A percentile compares a stretch with the other conserved stretches of the same genome.
phyloP scores from a whole-genome alignment of 352 stramenopile genomes.

The Pythium monospermum region DNA sequence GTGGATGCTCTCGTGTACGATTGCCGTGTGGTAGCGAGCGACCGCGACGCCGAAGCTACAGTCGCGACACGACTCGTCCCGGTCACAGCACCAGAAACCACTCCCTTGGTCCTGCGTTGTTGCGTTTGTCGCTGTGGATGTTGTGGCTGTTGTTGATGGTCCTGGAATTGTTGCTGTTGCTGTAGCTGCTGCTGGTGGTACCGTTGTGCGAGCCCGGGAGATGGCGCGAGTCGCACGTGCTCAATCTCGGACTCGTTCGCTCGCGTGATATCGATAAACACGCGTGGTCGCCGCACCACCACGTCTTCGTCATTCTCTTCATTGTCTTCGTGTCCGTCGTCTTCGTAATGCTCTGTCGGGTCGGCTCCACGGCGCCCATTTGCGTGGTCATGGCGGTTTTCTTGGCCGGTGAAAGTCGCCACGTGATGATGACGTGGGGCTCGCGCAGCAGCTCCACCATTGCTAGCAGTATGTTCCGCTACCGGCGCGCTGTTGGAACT shows the following conservation, averaged over 20 bases:
- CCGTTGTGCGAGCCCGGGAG: constrained; percentile 33
- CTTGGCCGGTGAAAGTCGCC: neutral
- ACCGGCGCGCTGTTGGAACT: too few species aligned
- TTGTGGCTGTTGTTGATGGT: neutral
- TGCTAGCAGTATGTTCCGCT: too few species aligned
- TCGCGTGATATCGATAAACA: constrained; percentile 44
- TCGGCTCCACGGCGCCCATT: neutral
- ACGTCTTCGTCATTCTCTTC: constrained; percentile 23
- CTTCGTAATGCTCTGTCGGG: neutral
- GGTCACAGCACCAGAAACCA: too few species aligned
- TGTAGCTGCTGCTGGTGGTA: constrained; percentile 27
- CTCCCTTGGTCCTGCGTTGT: too few species aligned
- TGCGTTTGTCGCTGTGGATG: too few species aligned
- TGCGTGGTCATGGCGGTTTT: neutral
- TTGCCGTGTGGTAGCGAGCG: constrained; percentile 5
- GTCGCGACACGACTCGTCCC: constrained; percentile 1
- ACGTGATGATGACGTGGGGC: too few species aligned
- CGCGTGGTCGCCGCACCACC: constrained; percentile 29
- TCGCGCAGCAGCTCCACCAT: too few species aligned
- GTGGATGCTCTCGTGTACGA: neutral
- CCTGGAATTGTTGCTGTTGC: neutral
- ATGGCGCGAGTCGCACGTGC: constrained; percentile 45
- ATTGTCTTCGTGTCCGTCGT: constrained; percentile 17
- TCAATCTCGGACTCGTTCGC: constrained; percentile 36
- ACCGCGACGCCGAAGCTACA: constrained; percentile 10